A percentile compares a stretch with the other conserved stretches of the same genome.
Conservation (phyloP, 176 grass and related monocot species). For the Triticum aestivum region DNA sequence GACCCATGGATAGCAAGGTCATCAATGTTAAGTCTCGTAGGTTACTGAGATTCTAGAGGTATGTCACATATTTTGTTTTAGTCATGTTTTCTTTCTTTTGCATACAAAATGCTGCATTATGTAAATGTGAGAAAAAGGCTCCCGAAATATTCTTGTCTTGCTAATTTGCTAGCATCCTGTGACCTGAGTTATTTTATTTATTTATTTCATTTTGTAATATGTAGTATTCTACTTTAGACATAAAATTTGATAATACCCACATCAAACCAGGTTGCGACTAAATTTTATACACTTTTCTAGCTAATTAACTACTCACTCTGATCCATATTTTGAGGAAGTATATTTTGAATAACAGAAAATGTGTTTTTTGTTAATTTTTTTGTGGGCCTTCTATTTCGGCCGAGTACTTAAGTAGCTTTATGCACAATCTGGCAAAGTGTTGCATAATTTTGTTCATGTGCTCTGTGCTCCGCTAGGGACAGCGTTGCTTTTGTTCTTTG, state of each 20-base stretch:
- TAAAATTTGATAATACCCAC: too few relatives aligned
- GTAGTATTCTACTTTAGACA: not conserved
- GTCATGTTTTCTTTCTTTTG: not conserved
- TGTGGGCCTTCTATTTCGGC: not conserved
- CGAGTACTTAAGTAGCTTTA: not conserved
- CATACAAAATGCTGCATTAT: not conserved
- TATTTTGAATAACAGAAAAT: not conserved
- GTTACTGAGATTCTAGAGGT: not conserved
- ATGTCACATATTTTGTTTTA: not conserved
- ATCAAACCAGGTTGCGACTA: too few relatives aligned
- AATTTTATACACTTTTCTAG: not conserved
- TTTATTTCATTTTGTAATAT: not conserved
- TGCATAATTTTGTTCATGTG: not conserved
- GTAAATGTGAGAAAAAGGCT: not conserved
- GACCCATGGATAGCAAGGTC: not conserved
- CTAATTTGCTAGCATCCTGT: not conserved
- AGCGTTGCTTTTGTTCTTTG: not conserved
- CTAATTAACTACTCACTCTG: not conserved
- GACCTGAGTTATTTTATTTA: not conserved
- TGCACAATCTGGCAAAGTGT: not conserved
- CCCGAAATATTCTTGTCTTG: not conserved
- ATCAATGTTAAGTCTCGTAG: not conserved
- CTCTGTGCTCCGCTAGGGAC: not conserved
- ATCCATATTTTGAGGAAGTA: too few relatives aligned
- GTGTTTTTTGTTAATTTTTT: not conserved